Evolutionary conservation across 1,284 basidiomycete species (phyloP).

Genomic region (Ganoderma resinaceum): DNA sequence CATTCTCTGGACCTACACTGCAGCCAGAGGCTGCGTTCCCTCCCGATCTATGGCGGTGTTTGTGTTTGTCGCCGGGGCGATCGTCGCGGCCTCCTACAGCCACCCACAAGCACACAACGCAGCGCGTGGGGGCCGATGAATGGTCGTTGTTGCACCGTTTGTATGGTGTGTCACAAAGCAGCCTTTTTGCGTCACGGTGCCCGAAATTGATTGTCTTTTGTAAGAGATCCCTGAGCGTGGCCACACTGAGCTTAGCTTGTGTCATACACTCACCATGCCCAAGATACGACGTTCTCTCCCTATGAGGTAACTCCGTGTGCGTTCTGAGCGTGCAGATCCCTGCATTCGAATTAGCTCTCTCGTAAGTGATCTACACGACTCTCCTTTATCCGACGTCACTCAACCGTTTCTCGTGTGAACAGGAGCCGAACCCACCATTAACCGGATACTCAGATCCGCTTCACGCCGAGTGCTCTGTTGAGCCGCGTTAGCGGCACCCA

Average conservation of each 20-base stretch:
- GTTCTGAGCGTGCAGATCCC: neutral
- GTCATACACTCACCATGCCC: neutral
- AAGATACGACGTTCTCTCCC: neutral
- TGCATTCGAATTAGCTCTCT: neutral
- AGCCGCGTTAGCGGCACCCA: neutral
- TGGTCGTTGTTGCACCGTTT: neutral
- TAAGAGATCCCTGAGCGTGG: neutral
- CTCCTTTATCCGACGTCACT: neutral
- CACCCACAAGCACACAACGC: conserved; percentile 16
- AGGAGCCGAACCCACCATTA: too few relatives aligned
- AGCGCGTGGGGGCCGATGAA: neutral
- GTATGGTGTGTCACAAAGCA: neutral
- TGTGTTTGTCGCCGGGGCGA: conserved; percentile 3
- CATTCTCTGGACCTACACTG: conserved; percentile 20
- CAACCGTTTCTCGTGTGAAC: neutral
- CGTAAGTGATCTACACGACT: neutral
- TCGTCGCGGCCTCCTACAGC: conserved; percentile 15
- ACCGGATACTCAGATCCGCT: neutral
- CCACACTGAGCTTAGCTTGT: neutral
- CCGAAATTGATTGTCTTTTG: neutral
- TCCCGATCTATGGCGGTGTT: conserved; percentile 3
- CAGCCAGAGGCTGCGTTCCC: neutral
- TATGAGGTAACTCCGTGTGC: neutral
- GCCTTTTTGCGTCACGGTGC: neutral
- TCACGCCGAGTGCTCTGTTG: neutral